Percentiles rank a stretch among this genome's conserved stretches.
Conservation (phyloP, 768 basidiomycete genomes). For the Lanmaoa pseudosensibilis region DNA sequence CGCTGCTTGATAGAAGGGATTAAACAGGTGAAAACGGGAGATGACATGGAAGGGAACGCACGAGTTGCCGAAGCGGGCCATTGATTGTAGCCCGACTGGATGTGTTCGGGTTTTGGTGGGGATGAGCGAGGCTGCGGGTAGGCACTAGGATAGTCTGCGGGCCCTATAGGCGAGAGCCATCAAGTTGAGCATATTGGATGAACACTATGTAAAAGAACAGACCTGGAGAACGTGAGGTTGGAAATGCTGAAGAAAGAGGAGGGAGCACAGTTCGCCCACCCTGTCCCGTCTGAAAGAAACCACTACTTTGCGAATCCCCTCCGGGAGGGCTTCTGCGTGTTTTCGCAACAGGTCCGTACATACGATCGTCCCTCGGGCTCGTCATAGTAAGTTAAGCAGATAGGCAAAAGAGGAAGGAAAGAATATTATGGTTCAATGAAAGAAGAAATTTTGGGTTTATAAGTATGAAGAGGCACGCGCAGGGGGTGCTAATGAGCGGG, state of each 20-base stretch:
- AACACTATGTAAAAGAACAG: constrained; percentile 63
- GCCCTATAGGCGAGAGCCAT: constrained; percentile 56
- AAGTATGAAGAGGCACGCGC: constrained; percentile 44
- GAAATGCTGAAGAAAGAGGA: constrained; percentile 82
- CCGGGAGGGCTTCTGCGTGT: constrained; percentile 64
- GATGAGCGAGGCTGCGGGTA: constrained; percentile 68
- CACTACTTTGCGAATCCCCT: constrained; percentile 58
- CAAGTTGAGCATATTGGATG: constrained; percentile 57
- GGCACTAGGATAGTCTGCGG: constrained; percentile 55
- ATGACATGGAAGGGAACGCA: constrained; percentile 32
- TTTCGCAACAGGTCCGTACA: constrained; percentile 63
- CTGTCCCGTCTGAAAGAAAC: constrained; percentile 77
- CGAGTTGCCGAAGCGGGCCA: constrained; percentile 37
- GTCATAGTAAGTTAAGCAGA: constrained; percentile 63
- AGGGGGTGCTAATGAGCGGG: constrained; percentile 46
- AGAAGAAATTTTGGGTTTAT: constrained; percentile 56
- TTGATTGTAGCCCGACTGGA: constrained; percentile 48
- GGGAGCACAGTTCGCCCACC: constrained; percentile 88
- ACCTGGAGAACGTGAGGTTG: constrained; percentile 90
- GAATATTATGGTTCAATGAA: constrained; percentile 44
- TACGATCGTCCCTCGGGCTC: constrained; percentile 69
- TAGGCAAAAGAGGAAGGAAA: constrained; percentile 56
- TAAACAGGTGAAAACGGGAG: neutral
- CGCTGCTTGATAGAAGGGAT: constrained; percentile 8
- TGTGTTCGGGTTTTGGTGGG: constrained; percentile 59